Percentiles rank a stretch among this genome's conserved stretches.
phyloP scores from a whole-genome alignment of 2,329 filamentous ascomycete genomes.

The Pseudogymnoascus sp. region DNA sequence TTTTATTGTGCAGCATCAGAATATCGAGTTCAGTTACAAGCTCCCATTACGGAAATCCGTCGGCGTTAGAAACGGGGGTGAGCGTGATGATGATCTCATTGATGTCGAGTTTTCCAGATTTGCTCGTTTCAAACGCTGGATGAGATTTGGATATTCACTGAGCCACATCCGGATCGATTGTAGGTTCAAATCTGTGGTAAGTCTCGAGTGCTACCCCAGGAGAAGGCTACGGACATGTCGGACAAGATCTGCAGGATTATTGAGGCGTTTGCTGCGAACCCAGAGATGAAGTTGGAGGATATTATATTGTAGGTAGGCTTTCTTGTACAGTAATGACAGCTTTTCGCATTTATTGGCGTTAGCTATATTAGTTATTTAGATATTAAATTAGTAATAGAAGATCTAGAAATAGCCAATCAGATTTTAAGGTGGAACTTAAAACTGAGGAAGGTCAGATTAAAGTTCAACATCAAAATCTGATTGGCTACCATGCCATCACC shows the following conservation, averaged over 20 bases:
- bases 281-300: background rate
- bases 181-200: background rate
- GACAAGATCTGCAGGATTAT: background rate
- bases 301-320: background rate
- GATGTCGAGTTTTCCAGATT: background rate
- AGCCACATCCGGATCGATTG: background rate
- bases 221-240: background rate
- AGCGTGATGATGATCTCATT: background rate
- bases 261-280: background rate
- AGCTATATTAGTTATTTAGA: background rate
- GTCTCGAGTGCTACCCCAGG: background rate
- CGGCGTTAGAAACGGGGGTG: background rate
- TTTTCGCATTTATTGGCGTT: background rate
- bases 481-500: background rate
- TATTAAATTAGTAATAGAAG: background rate
- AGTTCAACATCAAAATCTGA: background rate
- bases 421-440: too few species aligned
- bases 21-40: constrained; percentile 16
- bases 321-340: background rate
- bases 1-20: constrained; percentile 46
- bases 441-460: background rate
- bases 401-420: background rate
- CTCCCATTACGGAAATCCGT: background rate
- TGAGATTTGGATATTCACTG: background rate
- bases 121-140: background rate